Base-by-base conservation (phyloP, 495 filamentous ascomycete genomes). In the Tuber brumale region DNA sequence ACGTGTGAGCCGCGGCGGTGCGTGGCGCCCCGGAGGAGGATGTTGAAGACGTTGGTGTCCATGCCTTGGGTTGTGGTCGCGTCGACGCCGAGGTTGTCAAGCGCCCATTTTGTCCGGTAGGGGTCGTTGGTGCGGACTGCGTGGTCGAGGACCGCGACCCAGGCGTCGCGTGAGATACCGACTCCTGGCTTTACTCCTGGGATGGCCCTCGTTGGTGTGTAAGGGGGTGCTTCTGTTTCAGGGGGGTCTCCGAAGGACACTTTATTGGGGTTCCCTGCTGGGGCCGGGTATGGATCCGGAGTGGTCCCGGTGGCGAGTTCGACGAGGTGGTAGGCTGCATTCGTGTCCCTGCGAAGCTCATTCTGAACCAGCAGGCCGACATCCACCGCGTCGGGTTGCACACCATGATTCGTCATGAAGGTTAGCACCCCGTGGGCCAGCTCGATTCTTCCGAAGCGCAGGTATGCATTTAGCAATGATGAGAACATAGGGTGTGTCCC, bases 381-480 rank as follows among this genome's bases (percentile, higher is more conserved):
- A 6, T 74, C 45, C 16, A 77, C 72, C 12, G 41, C 72, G 10
- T 81, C 79, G 1, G 73, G 44, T 18, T 23, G 19, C 4, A 80
- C 35, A 0, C 73, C 77, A 31, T 77, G 41, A 0, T 16, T 18
- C 8, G 44, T 23, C 75, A 81, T 81, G 39, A 66, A 48, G 1
- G 71, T 41, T 2, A 81, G 57, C 0, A 48, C 39, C 12, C 77
- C 27, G 44, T 78, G 76, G 19, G 79, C 78, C 1, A 51, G 66
- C 18, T 27, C 48, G 35, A 70, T 21, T 12, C 75, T 71, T 3
- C 75, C 72, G 35, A 81, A 75, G 21, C 72, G 71, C n/a, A 81
- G 72, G 9, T 81, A 76, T 12, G 78, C 78, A 18, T 81, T 81
- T 35, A 81, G 19, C 23, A 81, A 35, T 37, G 75, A 78, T 5